These are phyloP conservation scores for Tylopilus sp. DNA, from an alignment of 1,284 basidiomycete species.

Conservation along the genomic window DNA sequence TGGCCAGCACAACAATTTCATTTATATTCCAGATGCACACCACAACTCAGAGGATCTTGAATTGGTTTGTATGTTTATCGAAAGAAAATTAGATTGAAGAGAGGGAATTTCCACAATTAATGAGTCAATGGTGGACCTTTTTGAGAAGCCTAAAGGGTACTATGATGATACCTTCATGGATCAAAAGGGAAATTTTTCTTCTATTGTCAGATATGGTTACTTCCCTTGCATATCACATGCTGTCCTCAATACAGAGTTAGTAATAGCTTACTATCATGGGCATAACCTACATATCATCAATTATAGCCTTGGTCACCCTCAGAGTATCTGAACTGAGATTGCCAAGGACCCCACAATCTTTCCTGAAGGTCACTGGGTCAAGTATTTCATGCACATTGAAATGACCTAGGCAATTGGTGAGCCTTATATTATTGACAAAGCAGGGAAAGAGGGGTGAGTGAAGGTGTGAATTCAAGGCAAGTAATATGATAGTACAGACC, in stretches of 20 bases:
- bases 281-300: not conserved
- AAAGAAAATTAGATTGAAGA: not conserved
- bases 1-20: not conserved
- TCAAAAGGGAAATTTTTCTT: not conserved
- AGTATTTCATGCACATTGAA: no score
- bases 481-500: no score
- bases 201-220: not conserved
- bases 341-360: no score
- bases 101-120: not conserved
- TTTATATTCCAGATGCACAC: not conserved
- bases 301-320: not conserved
- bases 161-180: not conserved
- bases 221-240: not conserved
- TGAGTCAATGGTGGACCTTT: not conserved
- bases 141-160: not conserved
- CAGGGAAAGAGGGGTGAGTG: no score
- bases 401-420: no score
- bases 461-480: no score
- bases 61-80: not conserved
- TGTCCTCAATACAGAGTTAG: no score
- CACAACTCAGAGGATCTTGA: not conserved
- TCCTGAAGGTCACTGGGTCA: no score
- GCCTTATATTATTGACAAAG: no score
- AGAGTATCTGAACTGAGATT: no score
- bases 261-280: not conserved